Evolutionary conservation across 345 rosid species (phyloP).

Genomic region (Acer saccharum): DNA sequence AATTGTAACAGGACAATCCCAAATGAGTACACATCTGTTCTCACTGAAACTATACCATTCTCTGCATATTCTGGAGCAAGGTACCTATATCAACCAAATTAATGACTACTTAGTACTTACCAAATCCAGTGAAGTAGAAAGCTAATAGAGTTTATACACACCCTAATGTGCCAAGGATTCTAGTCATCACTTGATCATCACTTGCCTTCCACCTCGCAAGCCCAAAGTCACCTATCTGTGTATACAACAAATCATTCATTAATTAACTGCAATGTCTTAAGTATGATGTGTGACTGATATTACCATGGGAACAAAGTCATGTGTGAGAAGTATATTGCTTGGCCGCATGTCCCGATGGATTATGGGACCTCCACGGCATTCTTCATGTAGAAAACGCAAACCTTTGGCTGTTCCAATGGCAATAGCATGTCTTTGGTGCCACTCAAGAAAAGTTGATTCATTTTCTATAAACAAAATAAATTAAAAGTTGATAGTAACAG

Average conservation of each 20-base stretch:
- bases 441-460: slow-evolving; percentile 43
- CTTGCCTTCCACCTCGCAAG: slow-evolving; percentile 64
- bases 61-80: slow-evolving; percentile 72
- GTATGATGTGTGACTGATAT: background rate
- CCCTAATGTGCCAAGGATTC: slow-evolving; percentile 72
- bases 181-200: slow-evolving; percentile 51
- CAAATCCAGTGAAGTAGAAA: background rate
- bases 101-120: too few relatives aligned
- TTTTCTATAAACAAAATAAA: slow-evolving; percentile 23
- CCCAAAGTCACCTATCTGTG: slow-evolving; percentile 73
- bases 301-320: slow-evolving; percentile 70
- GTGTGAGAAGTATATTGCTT: slow-evolving; percentile 63
- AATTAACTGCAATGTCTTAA: background rate
- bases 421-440: slow-evolving; percentile 59
- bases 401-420: slow-evolving; percentile 69
- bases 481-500: background rate
- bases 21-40: slow-evolving; percentile 64
- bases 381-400: slow-evolving; percentile 62
- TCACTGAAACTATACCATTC: slow-evolving; percentile 55
- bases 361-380: slow-evolving; percentile 64
- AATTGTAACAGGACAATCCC: slow-evolving; percentile 60
- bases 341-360: slow-evolving; percentile 65
- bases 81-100: slow-evolving; percentile 39
- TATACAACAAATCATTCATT: slow-evolving; percentile 9
- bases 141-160: slow-evolving; percentile 13